Conservation (phyloP, 2,329 filamentous ascomycete species). For the Fusarium succisae region DNA sequence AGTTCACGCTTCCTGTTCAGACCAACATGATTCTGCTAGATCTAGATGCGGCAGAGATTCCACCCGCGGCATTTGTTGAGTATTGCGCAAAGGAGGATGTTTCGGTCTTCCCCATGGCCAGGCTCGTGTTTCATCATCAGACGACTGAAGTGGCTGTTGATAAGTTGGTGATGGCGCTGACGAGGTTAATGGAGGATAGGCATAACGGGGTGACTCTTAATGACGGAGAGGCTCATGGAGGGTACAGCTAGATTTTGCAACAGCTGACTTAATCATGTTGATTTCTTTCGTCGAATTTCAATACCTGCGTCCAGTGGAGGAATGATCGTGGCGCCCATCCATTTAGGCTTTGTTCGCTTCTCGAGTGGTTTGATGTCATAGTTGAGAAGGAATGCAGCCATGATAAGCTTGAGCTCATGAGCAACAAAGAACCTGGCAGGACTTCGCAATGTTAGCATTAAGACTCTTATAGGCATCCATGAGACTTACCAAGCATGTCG, state of each 20-base stretch:
- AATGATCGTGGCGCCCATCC: slow-evolving; percentile 56
- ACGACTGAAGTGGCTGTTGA: slow-evolving; percentile 21
- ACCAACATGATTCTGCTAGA: slow-evolving; percentile 43
- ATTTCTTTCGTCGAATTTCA: slow-evolving; percentile 36
- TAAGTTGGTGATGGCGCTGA: slow-evolving; percentile 23
- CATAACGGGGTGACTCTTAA: slow-evolving; percentile 1
- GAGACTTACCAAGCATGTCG: slow-evolving; percentile 57
- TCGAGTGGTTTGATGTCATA: slow-evolving; percentile 60
- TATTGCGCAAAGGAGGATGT: slow-evolving; percentile 22
- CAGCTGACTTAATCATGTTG: not conserved
- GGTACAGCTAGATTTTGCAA: slow-evolving; percentile 5
- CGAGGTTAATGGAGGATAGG: slow-evolving; percentile 21
- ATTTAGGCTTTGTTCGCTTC: slow-evolving; percentile 52
- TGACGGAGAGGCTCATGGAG: slow-evolving; percentile 9
- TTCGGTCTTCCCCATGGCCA: slow-evolving; percentile 26
- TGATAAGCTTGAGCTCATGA: slow-evolving; percentile 64
- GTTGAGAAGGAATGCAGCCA: slow-evolving; percentile 60
- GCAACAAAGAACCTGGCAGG: slow-evolving; percentile 66
- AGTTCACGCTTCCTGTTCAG: slow-evolving; percentile 39
- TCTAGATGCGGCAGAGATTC: slow-evolving; percentile 26
- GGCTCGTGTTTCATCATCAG: slow-evolving; percentile 35
- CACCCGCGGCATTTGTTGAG: slow-evolving; percentile 34
- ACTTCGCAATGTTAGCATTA: slow-evolving; percentile 35
- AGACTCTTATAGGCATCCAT: not conserved
- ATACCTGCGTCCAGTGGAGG: slow-evolving; percentile 42